Percentiles rank a stretch among this genome's conserved stretches.
Evolutionary conservation across 305 asterid species (phyloP).

Genomic region (Fraxinus baroniana): DNA sequence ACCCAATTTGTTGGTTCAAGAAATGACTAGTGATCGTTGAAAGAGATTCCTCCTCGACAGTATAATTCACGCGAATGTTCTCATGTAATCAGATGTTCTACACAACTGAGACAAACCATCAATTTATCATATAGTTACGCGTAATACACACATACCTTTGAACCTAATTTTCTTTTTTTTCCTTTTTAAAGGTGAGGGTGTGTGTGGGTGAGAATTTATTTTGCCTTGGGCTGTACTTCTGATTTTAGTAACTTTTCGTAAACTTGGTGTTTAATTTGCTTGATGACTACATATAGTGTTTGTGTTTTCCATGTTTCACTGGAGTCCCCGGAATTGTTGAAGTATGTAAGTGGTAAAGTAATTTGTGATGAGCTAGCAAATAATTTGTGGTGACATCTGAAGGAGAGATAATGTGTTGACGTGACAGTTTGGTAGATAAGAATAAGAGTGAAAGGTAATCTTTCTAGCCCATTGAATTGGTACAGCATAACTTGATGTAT

Average conservation of each 20-base stretch:
- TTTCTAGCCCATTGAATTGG: not conserved
- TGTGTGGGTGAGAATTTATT: not conserved
- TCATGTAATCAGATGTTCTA: not conserved
- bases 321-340: not conserved
- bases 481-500: not conserved
- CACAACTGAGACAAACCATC: not conserved
- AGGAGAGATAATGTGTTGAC: not conserved
- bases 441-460: not conserved
- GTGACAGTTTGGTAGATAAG: not conserved
- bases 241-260: not conserved
- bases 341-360: not conserved
- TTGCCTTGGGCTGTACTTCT: not conserved
- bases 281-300: not conserved
- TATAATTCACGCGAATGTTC: not conserved
- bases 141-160: not conserved
- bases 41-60: not conserved
- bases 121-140: not conserved
- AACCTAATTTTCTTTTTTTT: not conserved
- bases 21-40: not conserved
- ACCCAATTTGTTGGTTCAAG: not conserved
- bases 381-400: not conserved
- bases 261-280: not conserved
- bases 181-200: not conserved
- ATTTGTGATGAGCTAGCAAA: not conserved
- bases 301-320: not conserved